These are phyloP conservation scores for Saccharomyces mikatae DNA, from an alignment of 805 yeast genomes.

Conservation along the genomic window DNA sequence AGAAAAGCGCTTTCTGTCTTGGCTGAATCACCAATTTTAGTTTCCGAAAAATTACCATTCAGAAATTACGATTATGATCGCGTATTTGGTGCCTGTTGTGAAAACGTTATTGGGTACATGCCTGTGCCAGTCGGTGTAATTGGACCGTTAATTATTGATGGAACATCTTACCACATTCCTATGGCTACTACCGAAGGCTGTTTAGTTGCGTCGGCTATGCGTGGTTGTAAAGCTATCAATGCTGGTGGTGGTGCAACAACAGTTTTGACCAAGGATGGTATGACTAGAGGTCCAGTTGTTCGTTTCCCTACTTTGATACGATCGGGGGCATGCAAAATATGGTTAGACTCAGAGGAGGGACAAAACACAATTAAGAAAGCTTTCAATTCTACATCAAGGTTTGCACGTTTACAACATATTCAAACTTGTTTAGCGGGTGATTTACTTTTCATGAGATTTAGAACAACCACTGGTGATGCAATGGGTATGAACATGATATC, in stretches of 20 bases:
- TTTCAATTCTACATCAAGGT: constrained; percentile 92
- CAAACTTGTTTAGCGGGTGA: constrained; percentile 94
- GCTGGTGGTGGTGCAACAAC: constrained; percentile 95
- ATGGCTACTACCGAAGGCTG: constrained; percentile 99
- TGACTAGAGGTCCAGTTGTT: constrained; percentile 99
- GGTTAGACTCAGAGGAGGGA: constrained; percentile 96
- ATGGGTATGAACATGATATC: constrained; percentile 99
- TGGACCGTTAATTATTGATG: constrained; percentile 91
- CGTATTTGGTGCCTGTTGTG: constrained; percentile 98
- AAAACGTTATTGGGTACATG: constrained; percentile 92
- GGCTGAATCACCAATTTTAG: constrained; percentile 75
- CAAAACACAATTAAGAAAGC: constrained; percentile 73
- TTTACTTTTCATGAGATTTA: constrained; percentile 78
- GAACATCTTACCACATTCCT: constrained; percentile 81
- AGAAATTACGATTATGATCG: constrained; percentile 83
- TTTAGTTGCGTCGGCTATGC: constrained; percentile 94
- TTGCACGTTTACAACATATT: constrained; percentile 86
- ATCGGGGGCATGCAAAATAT: constrained; percentile 89
- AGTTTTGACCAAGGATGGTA: constrained; percentile 89
- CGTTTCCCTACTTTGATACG: constrained; percentile 72
- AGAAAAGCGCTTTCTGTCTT: constrained; percentile 83
- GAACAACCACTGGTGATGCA: constrained; percentile 99
- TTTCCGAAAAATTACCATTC: constrained; percentile 67
- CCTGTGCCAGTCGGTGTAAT: constrained; percentile 97
- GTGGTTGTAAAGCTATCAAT: constrained; percentile 97